phyloP scores from a whole-genome alignment of 2,329 filamentous ascomycete species.

The Ascocoryne sarcoides region DNA sequence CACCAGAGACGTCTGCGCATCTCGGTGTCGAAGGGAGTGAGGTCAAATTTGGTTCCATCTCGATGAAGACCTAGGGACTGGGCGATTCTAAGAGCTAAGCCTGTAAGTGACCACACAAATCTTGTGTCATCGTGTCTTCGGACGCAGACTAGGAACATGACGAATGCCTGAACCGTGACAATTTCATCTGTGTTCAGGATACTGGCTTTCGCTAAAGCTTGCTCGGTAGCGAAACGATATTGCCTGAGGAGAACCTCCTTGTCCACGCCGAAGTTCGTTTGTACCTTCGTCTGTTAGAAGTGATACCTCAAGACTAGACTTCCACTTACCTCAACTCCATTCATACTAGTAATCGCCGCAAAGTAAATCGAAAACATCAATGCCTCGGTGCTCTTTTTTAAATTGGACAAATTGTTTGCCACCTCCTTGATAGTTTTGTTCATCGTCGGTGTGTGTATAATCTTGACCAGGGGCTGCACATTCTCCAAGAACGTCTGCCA shows the following conservation, averaged over 20 bases:
- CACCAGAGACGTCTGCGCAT: conserved; percentile 53
- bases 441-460: conserved; percentile 61
- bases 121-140: conserved; percentile 37
- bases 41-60: conserved; percentile 44
- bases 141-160: conserved; percentile 45
- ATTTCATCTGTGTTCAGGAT: conserved; percentile 46
- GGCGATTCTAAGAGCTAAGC: conserved; percentile 48
- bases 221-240: conserved; percentile 46
- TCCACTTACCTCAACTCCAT: conserved; percentile 22
- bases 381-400: conserved; percentile 37
- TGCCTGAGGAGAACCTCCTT: conserved; percentile 35
- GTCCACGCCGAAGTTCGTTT: conserved; percentile 33
- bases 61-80: conserved; percentile 52
- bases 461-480: conserved; percentile 63
- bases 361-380: conserved; percentile 50
- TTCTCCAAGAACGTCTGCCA: conserved; percentile 67
- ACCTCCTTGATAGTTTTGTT: conserved; percentile 53
- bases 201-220: conserved; percentile 44
- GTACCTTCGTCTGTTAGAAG: conserved; percentile 20
- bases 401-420: conserved; percentile 46
- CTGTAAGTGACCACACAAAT: conserved; percentile 47
- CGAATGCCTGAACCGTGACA: conserved; percentile 45
- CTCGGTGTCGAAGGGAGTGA: conserved; percentile 52
- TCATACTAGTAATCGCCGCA: conserved; percentile 38
- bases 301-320: background rate